Evolutionary conservation across 768 basidiomycete genomes (phyloP), one percentile per base, ranked within the genome.

Genomic region (Paxillus ammoniavirescens): DNA sequence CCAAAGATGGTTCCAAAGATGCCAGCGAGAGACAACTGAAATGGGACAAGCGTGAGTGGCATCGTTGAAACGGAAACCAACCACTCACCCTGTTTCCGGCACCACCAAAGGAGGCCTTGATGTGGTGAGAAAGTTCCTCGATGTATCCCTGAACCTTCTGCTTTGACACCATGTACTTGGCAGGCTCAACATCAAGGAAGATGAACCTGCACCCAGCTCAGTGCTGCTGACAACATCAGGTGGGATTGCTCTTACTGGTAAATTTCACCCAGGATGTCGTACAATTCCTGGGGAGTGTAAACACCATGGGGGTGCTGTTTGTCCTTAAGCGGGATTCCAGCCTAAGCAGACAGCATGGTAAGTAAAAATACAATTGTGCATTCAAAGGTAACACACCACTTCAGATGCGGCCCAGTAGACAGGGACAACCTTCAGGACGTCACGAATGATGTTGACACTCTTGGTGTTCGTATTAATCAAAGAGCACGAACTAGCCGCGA

Each of bases 251-350:
- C 69, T 60, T 26, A 89, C 84, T 81, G 71, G 67, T 91, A 92
- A 48, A 92, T 86, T 18, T 88, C 84, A 23, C 79, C 75, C 8
- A 91, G 77, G 37, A 84, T 83, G 15, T 75, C 68, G 57, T 80
- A 88, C 42, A 93, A 70, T 61, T 89, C 79, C 41, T 71, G 59
- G 31, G 84, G 76, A 2, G 86, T 86, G 61, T 82, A 89, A 35
- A 73, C 71, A n/a, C 86, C 89, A n/a, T 74, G 61, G 21, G 75
- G 73, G 13, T 77, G 64, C 3, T 76, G 60, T 50, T 77, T 78
- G 2, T 79, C 80, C 71, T 86, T 89, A 50, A 92, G 73, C n/a
- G 75, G 67, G 53, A 93, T 83, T 13, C 89, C 89, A 52, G 84
- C 85, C 89, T 91, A 60, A 18, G 4, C 15, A 47, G 28, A 49